Evolutionary conservation across 352 stramenopile genomes (phyloP).

Genomic region (Ophiocytium majus): DNA sequence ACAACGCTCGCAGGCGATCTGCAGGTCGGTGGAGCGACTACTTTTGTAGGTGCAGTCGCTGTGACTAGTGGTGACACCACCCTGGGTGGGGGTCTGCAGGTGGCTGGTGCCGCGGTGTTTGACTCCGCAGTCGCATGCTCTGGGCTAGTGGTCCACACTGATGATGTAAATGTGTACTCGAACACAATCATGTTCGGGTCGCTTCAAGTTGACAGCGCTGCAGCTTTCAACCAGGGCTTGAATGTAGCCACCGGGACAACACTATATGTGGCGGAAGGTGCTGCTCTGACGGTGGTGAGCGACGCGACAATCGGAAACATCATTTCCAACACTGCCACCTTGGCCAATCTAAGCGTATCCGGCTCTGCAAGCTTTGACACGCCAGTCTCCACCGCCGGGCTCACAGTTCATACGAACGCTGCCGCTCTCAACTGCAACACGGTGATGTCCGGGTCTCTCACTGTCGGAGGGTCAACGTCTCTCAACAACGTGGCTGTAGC

Average conservation of each 20-base stretch:
- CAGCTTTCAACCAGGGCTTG: background rate
- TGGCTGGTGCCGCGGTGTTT: background rate
- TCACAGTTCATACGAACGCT: background rate
- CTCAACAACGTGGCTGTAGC: background rate
- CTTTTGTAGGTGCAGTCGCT: conserved; percentile 4
- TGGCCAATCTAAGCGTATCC: background rate
- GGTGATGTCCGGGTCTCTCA: background rate
- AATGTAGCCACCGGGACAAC: background rate
- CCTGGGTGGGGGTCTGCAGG: background rate
- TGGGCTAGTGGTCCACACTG: background rate
- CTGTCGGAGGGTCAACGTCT: background rate
- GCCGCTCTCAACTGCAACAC: background rate
- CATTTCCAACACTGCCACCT: background rate
- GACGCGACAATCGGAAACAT: background rate
- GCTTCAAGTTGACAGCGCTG: background rate
- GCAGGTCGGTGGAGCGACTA: background rate
- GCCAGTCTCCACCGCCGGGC: background rate
- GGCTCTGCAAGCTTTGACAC: background rate
- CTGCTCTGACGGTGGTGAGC: background rate
- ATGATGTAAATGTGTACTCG: background rate
- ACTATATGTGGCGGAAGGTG: background rate
- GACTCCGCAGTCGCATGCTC: background rate
- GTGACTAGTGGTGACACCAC: background rate
- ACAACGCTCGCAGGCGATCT: conserved; percentile 2
- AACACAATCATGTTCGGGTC: background rate